Evolutionary conservation across 495 filamentous ascomycete genomes (phyloP), one percentile per base, ranked within the genome.

Genomic region (Jackrogersella multiformis): DNA sequence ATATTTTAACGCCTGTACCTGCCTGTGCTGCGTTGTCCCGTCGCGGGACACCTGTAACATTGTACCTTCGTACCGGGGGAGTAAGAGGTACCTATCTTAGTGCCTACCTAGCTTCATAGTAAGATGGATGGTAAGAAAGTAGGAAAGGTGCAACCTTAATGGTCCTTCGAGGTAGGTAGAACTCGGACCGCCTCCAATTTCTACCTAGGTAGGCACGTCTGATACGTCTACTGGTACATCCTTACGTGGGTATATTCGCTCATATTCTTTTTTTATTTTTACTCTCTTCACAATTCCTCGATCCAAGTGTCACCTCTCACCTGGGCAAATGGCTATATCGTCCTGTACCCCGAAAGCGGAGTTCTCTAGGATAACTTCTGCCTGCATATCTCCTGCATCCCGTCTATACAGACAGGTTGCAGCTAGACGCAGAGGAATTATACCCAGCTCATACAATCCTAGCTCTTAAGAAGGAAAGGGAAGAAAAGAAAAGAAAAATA

Each of bases 101-200:
- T n/a, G n/a, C n/a, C n/a, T n/a, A n/a, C n/a, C n/a, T n/a, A n/a
- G n/a, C n/a, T n/a, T n/a, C n/a, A n/a, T n/a, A n/a, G n/a, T n/a
- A n/a, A n/a, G n/a, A n/a, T n/a, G n/a, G n/a, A n/a, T n/a, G n/a
- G n/a, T n/a, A n/a, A n/a, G n/a, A n/a, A n/a, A n/a, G n/a, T n/a
- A n/a, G n/a, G n/a, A n/a, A n/a, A 67, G 44, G 64, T 67, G 59
- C 65, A 59, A 68, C 65, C 60, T 70, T 62, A 45, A 64, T 69
- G 28, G 12, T 28, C 32, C 48, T 51, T 54, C 49, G 30, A 63
- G n/a, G n/a, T n/a, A n/a, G n/a, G n/a, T n/a, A n/a, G 45, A 69
- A 54, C 52, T 70, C 67, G 65, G 67, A 62, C 71, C 72, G 65
- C 70, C 63, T 76, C 72, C 73, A 76, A 74, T 74, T 74, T 74